A percentile compares a stretch with the other conserved stretches of the same genome.
Evolutionary conservation across 2,329 filamentous ascomycete species (phyloP).

Genomic region (Aspergillus fructus): DNA sequence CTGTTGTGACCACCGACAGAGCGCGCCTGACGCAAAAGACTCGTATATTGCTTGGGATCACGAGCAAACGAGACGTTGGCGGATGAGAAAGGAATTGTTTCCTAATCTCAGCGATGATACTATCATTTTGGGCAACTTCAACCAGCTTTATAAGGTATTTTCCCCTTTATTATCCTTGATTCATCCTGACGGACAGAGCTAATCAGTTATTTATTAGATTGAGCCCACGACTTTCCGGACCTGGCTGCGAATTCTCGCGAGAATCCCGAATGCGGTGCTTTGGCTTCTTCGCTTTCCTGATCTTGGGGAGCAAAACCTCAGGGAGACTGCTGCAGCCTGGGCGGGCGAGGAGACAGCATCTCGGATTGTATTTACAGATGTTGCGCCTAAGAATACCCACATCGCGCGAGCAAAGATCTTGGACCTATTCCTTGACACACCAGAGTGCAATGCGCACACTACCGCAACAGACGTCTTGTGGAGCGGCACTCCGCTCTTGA

Average conservation of each 20-base stretch:
- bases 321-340: conserved; percentile 77
- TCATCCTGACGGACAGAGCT: neutral
- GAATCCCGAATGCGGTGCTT: conserved; percentile 81
- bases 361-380: conserved; percentile 91
- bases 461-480: conserved; percentile 95
- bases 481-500: conserved; percentile 91
- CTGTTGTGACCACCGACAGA: conserved; percentile 95
- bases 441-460: conserved; percentile 97
- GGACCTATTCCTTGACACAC: conserved; percentile 93
- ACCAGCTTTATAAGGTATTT: conserved; percentile 91
- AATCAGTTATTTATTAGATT: conserved; percentile 59
- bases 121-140: conserved; percentile 96
- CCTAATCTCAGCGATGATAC: conserved; percentile 76
- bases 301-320: conserved; percentile 81
- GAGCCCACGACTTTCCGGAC: conserved; percentile 94
- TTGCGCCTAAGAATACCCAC: conserved; percentile 90
- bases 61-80: conserved; percentile 79
- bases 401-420: conserved; percentile 89
- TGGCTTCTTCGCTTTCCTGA: conserved; percentile 98
- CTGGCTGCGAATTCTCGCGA: conserved; percentile 87
- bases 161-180: neutral
- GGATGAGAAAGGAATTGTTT: conserved; percentile 90
- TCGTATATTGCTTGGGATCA: conserved; percentile 73
- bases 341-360: conserved; percentile 80
- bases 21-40: conserved; percentile 70